Base-by-base conservation (phyloP, 192 early-diverging fungal species). In the Coemansia sp. region DNA sequence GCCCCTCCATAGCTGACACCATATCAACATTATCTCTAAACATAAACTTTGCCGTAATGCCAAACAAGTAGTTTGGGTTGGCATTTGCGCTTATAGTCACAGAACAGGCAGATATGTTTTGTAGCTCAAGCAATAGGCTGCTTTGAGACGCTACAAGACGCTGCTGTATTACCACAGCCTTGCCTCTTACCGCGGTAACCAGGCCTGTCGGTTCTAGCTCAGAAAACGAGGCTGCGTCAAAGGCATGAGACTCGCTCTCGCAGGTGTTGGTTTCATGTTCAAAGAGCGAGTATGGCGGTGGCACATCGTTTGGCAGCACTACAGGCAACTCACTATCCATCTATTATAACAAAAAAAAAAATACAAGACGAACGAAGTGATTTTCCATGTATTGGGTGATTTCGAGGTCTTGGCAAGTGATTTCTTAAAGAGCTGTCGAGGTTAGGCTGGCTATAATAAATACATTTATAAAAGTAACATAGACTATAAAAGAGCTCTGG, bases 241-340 rank as follows among this genome's bases (percentile, higher is more conserved):
- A 10, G 33, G 33, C 10, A 35, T 35, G 33, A 35, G 33, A 5
- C 6, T 35, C 33, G 6, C 33, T 35, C 5, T 30, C 23, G 15
- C 53, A 15, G 31, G 31, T 37, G 10, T 9, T 5, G 13, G 5
- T 15, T 14, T 14, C 15, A 10, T 19, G 44, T 20, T 64, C 62
- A 37, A 71, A 43, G n/a, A 16, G 53, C 39, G 57, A 36, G 33
- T 71, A 71, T 0, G 62, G 62, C 15, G 68, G 68, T 20, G 52
- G 68, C 26, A 33, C 51, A 23, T 60, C 53, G 16, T 40, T 39
- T 21, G 53, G 16, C 11, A n/a, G 3, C 6, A 21, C 14, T 6
- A 15, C 20, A 28, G 60, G 51, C 14, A 37, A 14, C 20, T 20
- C 7, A 5, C 36, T 20, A 16, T 39, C 37, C n/a, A 53, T 23